phyloP scores from a whole-genome alignment of 2,329 filamentous ascomycete genomes.

The Ceratocystis diversiconidia region DNA sequence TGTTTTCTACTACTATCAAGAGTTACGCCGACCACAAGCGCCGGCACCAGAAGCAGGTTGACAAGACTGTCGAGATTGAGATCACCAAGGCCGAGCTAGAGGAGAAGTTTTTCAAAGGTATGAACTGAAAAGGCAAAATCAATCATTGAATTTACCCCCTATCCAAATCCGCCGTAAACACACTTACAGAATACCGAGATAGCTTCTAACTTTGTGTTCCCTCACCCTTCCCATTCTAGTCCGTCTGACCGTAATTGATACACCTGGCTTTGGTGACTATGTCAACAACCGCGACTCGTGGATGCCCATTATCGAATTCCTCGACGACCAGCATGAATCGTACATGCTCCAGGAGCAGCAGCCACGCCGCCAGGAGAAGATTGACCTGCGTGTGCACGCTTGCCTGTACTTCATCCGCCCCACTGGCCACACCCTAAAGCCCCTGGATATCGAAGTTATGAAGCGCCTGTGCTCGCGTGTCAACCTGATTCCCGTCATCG shows the following conservation, averaged over 20 bases:
- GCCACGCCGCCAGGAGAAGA: conserved; percentile 94
- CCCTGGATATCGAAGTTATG: conserved; percentile 98
- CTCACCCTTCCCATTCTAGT: conserved; percentile 39
- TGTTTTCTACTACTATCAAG: conserved; percentile 99
- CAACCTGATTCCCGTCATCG: conserved; percentile 95
- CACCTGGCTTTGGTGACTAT: conserved; percentile 97
- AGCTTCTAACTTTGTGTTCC: not conserved
- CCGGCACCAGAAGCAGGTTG: conserved; percentile 96
- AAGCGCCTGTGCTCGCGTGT: conserved; percentile 96
- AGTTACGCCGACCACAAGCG: conserved; percentile 99
- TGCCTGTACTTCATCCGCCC: conserved; percentile 99
- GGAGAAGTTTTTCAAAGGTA: conserved; percentile 99
- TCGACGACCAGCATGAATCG: conserved; percentile 99
- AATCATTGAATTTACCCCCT: not conserved
- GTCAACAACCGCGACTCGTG: conserved; percentile 99
- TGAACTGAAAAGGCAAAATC: not conserved
- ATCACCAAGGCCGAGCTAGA: conserved; percentile 99
- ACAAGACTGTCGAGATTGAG: conserved; percentile 99
- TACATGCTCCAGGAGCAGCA: conserved; percentile 99
- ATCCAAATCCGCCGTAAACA: conserved; percentile 10
- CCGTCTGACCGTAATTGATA: conserved; percentile 96
- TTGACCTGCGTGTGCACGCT: conserved; percentile 94
- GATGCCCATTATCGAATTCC: conserved; percentile 99
- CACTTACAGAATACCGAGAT: conserved; percentile 20
- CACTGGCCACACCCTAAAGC: conserved; percentile 96